Percentiles rank a stretch among this genome's conserved stretches.
phyloP scores from a whole-genome alignment of 2,329 filamentous ascomycete genomes.

The Aspergillus novofumigatus region DNA sequence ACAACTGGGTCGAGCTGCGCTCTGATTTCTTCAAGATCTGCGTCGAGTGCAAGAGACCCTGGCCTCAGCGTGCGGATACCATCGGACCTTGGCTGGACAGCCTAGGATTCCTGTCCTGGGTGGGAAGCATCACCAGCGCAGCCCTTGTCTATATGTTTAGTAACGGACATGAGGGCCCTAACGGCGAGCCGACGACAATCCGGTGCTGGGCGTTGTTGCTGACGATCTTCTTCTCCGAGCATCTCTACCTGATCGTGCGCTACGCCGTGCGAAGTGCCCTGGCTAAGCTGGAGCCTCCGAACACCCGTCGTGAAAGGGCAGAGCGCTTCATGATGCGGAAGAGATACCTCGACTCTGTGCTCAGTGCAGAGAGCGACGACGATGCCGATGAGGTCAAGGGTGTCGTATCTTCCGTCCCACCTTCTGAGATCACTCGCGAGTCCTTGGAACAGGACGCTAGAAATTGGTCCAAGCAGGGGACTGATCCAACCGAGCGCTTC shows the following conservation, averaged over 20 bases:
- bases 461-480: conserved; percentile 28
- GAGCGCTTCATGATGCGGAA: conserved; percentile 79
- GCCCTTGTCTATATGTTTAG: conserved; percentile 88
- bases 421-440: conserved; percentile 30
- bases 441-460: conserved; percentile 43
- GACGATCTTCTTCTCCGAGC: conserved; percentile 79
- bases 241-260: conserved; percentile 78
- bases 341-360: conserved; percentile 59
- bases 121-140: conserved; percentile 83
- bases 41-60: conserved; percentile 80
- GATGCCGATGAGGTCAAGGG: conserved; percentile 13
- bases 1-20: conserved; percentile 94
- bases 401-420: conserved; percentile 6
- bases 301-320: conserved; percentile 76
- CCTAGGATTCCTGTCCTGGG: conserved; percentile 85
- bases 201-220: conserved; percentile 77
- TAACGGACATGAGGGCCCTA: conserved; percentile 52
- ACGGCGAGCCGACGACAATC: conserved; percentile 54
- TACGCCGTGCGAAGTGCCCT: conserved; percentile 69
- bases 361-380: conserved; percentile 18
- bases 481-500: conserved; percentile 35
- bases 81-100: conserved; percentile 94
- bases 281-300: conserved; percentile 77
- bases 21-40: conserved; percentile 96
- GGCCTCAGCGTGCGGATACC: conserved; percentile 83